Evolutionary conservation across 208 protist species (phyloP).

Genomic region (Trypanosoma congolense): DNA sequence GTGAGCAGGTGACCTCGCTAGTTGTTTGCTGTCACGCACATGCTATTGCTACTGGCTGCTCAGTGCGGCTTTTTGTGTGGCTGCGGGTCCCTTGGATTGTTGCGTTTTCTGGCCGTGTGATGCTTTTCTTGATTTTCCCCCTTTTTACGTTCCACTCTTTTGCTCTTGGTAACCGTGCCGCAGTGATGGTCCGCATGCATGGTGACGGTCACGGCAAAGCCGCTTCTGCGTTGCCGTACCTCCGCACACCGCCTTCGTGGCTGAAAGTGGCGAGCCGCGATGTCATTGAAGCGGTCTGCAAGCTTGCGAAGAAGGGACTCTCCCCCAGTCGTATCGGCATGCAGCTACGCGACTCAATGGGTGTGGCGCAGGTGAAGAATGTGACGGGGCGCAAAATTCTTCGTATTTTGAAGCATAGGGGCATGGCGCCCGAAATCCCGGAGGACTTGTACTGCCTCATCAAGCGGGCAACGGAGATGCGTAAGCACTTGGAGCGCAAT

Average conservation of each 20-base stretch:
- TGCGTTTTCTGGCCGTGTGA: too few species aligned
- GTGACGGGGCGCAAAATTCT: slow-evolving; percentile 99
- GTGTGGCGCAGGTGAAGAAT: slow-evolving; percentile 97
- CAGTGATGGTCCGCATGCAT: slow-evolving; percentile 97
- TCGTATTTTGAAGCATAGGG: slow-evolving; percentile 99
- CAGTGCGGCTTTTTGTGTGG: too few species aligned
- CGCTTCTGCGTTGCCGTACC: slow-evolving; percentile 96
- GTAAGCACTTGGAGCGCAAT: slow-evolving; percentile 99
- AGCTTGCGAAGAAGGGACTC: slow-evolving; percentile 99
- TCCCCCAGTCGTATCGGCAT: slow-evolving; percentile 99
- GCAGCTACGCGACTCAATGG: slow-evolving; percentile 99
- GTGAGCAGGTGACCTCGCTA: too few species aligned
- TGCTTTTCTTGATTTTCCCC: slow-evolving; percentile 11
- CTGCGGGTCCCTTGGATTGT: too few species aligned
- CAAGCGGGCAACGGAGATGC: slow-evolving; percentile 99
- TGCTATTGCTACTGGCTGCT: too few species aligned
- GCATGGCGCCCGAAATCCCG: slow-evolving; percentile 98
- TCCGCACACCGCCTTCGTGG: slow-evolving; percentile 97
- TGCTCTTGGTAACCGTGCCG: not conserved
- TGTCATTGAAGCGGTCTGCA: slow-evolving; percentile 95
- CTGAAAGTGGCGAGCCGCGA: slow-evolving; percentile 95
- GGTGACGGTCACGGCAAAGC: slow-evolving; percentile 98
- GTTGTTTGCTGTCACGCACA: too few species aligned
- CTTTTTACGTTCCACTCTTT: slow-evolving; percentile 9
- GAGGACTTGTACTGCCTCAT: slow-evolving; percentile 99